Evolutionary conservation across 257 asterid genomes (phyloP).

Genomic region (Petrea volubilis): DNA sequence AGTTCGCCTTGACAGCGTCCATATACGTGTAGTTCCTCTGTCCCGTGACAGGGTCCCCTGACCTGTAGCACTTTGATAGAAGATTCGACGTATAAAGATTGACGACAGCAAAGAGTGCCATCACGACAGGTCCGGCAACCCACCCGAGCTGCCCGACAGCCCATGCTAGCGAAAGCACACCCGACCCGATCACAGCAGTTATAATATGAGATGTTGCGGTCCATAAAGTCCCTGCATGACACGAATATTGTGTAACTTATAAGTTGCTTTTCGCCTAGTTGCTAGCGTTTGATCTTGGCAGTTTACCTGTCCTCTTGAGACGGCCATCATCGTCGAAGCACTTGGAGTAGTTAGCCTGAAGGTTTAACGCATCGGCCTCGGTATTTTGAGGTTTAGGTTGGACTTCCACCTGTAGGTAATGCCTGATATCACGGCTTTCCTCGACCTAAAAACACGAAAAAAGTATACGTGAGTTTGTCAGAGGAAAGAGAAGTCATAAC

Average conservation of each 20-base stretch:
- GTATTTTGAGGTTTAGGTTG: slow-evolving; percentile 27
- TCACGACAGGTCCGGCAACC: slow-evolving; percentile 44
- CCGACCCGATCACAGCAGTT: slow-evolving; percentile 41
- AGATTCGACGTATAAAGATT: slow-evolving; percentile 41
- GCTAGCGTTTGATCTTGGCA: too few relatives aligned
- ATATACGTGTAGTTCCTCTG: slow-evolving; percentile 44
- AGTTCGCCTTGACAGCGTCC: slow-evolving; percentile 47
- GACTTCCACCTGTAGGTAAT: slow-evolving; percentile 36
- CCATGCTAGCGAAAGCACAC: slow-evolving; percentile 47
- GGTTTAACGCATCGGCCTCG: slow-evolving; percentile 31
- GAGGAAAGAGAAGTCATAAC: neutral
- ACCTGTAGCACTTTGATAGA: slow-evolving; percentile 39
- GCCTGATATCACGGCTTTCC: slow-evolving; percentile 37
- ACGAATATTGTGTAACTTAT: too few relatives aligned
- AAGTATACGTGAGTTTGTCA: neutral
- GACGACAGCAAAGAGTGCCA: slow-evolving; percentile 35
- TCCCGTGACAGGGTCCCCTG: slow-evolving; percentile 41
- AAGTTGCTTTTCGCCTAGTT: too few relatives aligned
- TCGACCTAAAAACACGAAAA: slow-evolving; percentile 33
- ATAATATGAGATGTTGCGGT: slow-evolving; percentile 41
- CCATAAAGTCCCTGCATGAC: slow-evolving; percentile 34
- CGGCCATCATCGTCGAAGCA: slow-evolving; percentile 48
- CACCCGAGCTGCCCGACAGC: slow-evolving; percentile 50
- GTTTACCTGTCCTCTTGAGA: slow-evolving; percentile 45
- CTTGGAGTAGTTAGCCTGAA: slow-evolving; percentile 40